Base-by-base conservation (phyloP, 2,329 filamentous ascomycete genomes). In the Davidsoniella eucalypti region DNA sequence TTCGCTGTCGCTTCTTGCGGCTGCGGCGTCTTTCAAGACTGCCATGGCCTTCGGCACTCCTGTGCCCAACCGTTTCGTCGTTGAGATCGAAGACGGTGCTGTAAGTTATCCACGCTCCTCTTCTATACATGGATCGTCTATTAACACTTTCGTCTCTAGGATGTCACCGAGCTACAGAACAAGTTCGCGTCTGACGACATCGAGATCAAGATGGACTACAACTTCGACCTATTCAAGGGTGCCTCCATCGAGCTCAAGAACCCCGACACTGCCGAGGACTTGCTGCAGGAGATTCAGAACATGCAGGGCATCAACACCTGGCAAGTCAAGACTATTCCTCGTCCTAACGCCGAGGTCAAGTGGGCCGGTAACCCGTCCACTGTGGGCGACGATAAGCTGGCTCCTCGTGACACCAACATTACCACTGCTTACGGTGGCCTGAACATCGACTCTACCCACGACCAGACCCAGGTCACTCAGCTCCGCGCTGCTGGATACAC, bases 391-490 rank as follows among this genome's bases (percentile, higher is more conserved):
- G 52, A 49, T 21, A 52, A 33, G 29, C 42, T 51, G 36, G 51
- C 50, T 42, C 43, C 48, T 9, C 42, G 49, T 33, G 17, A 44
- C 18, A 38, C 33, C 44, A 26, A 45, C 14, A 47, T 44, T 16
- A 43, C 44, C 5, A 39, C 44, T 14, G 38, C 41, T 17, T 47
- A 45, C 17, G 39, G 43, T 18, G 52, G 52, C 36, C 48, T 53
- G 5, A 48, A 53, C 48, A 40, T 48, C 0, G 72, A 69, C 53
- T 62, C 66, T n/a, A 67, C 72, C 1, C 73, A 77, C 48, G 57
- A 72, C 54, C 74, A 75, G 71, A 75, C 72, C 2, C 72, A 76
- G 60, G 68, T 77, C 16, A 68, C 74, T 58, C 68, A 70, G 65
- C 63, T 77, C 37, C 65, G 65, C 29, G 67, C 66, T 10, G 60